Evolutionary conservation across 164 flowering plant genomes (phyloP).

Genomic region (Magnolia kwangsiensis): DNA sequence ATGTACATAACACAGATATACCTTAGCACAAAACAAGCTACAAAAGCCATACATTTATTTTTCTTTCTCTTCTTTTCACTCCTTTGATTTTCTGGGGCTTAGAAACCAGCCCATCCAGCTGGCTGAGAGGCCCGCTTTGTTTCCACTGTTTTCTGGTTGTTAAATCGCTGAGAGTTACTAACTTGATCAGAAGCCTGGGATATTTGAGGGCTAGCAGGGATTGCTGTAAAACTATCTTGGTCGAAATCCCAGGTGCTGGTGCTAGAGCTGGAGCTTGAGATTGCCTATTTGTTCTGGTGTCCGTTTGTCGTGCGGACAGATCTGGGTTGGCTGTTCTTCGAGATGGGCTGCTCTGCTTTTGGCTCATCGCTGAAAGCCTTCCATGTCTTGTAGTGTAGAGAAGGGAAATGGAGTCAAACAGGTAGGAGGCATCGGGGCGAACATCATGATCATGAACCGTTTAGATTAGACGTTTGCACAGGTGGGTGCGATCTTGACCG

Average conservation of each 20-base stretch:
- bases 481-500: too few species aligned
- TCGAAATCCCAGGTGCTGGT: slow-evolving; percentile 74
- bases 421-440: too few species aligned
- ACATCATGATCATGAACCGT: too few species aligned
- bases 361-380: slow-evolving; percentile 36
- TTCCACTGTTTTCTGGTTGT: slow-evolving; percentile 39
- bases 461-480: too few species aligned
- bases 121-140: slow-evolving; percentile 65
- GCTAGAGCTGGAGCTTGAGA: slow-evolving; percentile 26
- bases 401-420: too few species aligned
- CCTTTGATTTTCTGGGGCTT: background rate
- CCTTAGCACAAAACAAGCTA: too few species aligned
- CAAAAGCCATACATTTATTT: background rate
- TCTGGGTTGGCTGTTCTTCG: slow-evolving; percentile 25
- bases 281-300: slow-evolving; percentile 39
- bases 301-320: slow-evolving; percentile 71
- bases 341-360: slow-evolving; percentile 23
- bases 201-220: slow-evolving; percentile 43
- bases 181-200: slow-evolving; percentile 33
- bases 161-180: slow-evolving; percentile 40
- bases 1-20: too few species aligned
- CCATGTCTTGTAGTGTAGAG: slow-evolving; percentile 57
- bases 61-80: background rate
- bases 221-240: slow-evolving; percentile 70
- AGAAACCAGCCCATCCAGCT: slow-evolving; percentile 99